phyloP scores from a whole-genome alignment of 352 stramenopile species.

The Phytophthora meadii region DNA sequence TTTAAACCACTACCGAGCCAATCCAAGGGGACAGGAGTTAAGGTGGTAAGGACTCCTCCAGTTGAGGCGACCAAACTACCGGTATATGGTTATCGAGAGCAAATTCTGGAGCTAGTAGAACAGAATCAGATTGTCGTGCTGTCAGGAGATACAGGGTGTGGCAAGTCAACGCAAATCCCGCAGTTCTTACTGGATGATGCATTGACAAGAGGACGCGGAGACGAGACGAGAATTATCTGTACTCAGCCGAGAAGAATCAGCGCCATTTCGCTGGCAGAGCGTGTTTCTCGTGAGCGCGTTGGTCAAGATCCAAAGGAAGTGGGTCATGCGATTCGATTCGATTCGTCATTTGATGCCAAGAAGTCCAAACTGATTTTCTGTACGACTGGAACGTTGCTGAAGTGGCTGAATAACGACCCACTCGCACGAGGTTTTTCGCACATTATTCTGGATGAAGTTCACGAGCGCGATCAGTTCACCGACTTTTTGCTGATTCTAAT shows the following conservation, averaged over 20 bases:
- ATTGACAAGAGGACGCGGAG: constrained; percentile 66
- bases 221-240: constrained; percentile 84
- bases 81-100: constrained; percentile 63
- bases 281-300: constrained; percentile 84
- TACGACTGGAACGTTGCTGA: constrained; percentile 95
- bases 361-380: constrained; percentile 96
- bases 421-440: constrained; percentile 88
- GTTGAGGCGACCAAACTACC: constrained; percentile 50
- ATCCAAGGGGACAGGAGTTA: constrained; percentile 1
- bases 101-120: constrained; percentile 70
- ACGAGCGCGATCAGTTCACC: constrained; percentile 95
- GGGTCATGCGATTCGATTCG: constrained; percentile 94
- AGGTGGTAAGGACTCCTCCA: constrained; percentile 23
- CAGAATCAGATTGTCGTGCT: constrained; percentile 92
- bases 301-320: constrained; percentile 69
- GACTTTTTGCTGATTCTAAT: constrained; percentile 97
- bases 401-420: constrained; percentile 84
- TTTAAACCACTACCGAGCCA: constrained; percentile 54
- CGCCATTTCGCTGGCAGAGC: constrained; percentile 90
- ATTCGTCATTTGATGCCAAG: constrained; percentile 75
- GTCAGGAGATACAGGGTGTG: constrained; percentile 95
- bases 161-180: constrained; percentile 93
- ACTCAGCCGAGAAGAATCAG: constrained; percentile 95
- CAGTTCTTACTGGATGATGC: constrained; percentile 93
- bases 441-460: constrained; percentile 97